A percentile compares a stretch with the other conserved stretches of the same genome.
phyloP scores from a whole-genome alignment of 2,329 filamentous ascomycete genomes.

The Proliferodiscus dingleyae region DNA sequence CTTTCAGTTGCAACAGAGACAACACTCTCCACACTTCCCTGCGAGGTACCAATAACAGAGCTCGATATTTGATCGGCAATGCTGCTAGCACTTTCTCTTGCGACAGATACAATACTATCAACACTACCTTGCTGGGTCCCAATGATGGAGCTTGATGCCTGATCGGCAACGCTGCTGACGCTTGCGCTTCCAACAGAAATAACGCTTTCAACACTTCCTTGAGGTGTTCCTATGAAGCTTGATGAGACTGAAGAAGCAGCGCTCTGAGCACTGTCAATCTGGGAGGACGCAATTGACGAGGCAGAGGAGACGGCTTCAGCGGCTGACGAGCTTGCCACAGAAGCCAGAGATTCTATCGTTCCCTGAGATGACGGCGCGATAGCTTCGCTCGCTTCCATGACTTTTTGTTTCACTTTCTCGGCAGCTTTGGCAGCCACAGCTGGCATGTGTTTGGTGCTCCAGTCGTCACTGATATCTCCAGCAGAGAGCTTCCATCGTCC shows the following conservation, averaged over 20 bases:
- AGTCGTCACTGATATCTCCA: conserved; percentile 71
- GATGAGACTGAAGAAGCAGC: conserved; percentile 18
- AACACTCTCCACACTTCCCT: conserved; percentile 26
- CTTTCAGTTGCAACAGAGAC: conserved; percentile 19
- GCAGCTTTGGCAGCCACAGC: conserved; percentile 46
- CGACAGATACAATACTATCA: conserved; percentile 33
- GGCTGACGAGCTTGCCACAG: conserved; percentile 27
- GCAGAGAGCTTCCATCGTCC: conserved; percentile 78
- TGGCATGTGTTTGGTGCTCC: conserved; percentile 62
- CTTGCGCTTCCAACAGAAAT: conserved; percentile 18
- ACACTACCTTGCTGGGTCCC: conserved; percentile 27
- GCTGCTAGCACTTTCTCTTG: conserved; percentile 24
- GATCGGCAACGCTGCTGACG: conserved; percentile 14
- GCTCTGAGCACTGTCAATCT: conserved; percentile 17
- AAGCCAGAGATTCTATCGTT: conserved; percentile 30
- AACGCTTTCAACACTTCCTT: conserved; percentile 19
- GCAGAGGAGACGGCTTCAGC: conserved; percentile 14
- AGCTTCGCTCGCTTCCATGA: conserved; percentile 26
- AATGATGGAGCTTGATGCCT: conserved; percentile 22
- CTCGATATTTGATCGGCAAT: conserved; percentile 26
- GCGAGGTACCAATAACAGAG: conserved; percentile 23
- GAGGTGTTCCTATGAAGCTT: conserved; percentile 13
- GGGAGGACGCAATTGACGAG: conserved; percentile 18
- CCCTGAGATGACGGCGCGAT: conserved; percentile 24
- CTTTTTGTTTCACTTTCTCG: conserved; percentile 27